Base-by-base conservation (phyloP, 306 rosid species). In the Prunus mongolica region DNA sequence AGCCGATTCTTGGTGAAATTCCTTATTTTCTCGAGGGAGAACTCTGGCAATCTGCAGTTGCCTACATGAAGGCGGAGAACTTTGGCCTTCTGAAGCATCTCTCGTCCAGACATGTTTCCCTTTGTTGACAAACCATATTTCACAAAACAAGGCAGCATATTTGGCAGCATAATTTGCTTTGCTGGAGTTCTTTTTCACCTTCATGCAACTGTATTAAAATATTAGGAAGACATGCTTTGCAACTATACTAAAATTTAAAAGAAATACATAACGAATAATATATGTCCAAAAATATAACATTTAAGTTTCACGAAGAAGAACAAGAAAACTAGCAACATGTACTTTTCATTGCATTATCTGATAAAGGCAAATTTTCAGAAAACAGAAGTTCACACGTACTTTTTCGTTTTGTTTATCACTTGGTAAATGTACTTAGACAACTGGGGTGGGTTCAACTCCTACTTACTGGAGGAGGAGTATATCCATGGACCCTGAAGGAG, bases 41-140 rank as follows among this genome's bases (percentile, higher is more conserved):
- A 65, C 62, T 63, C 6, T 70, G 91, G 62, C 73, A 79, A 50
- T 85, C 72, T 84, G 85, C 10, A 80, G 83, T 74, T 82, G 88
- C 71, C 80, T 12, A 69, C 74, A 73, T 19, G 83, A 80, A 62
- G 96, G 69, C 41, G 77, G 47, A 73, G 83, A 82, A 79, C 80
- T 79, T 57, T 87, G 80, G 75, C 46, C 83, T 73, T 84, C 91
- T 45, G 91, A 83, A 80, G 97, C 90, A 72, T 90, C 92, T 81
- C 93, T 86, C 13, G 97, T 91, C 97, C 97, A 88, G 11, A 91
- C 51, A 79, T 81, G 94, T 79, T 80, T 91, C 79, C 94, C 94
- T 80, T 90, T 90, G 87, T 83, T 78, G 82, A 93, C 66, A 87
- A 91, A 91, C 96, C 90, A 91, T 78, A 93, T 84, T 81, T 93